Evolutionary conservation across 1,284 basidiomycete species (phyloP), one percentile per base, ranked within the genome.

Genomic region (Apiotrichum akiyoshidainum): DNA sequence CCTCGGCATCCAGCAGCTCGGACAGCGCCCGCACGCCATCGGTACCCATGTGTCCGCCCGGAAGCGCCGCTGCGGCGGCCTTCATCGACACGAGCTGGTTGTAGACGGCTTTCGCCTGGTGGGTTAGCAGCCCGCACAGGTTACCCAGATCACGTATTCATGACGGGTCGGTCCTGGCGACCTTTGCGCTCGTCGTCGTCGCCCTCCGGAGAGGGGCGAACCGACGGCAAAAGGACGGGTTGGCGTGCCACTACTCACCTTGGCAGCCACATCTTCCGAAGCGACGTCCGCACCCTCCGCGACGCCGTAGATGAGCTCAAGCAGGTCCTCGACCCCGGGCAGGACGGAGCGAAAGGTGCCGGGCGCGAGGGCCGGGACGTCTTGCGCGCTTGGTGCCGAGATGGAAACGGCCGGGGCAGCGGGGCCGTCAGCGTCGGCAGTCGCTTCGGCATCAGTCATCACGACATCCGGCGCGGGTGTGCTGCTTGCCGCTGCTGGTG

Each of bases 261-360:
- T 62, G 13, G 16, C n/a, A 0, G 52, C 55, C 17, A 62, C 58
- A 37, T 46, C 54, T 39, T 58, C 57, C 5, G 39, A 57, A 21
- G 41, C 44, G 16, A 46, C 42, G 5, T 22, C 50, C 11, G 40
- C 48, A 5, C 61, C 61, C 13, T 57, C 61, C 8, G 55, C 47
- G 9, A 63, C 12, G 9, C 52, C 47, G 42, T 59, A 63, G 31
- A 63, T 45, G 19, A 54, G 40, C 40, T 54, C 57, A 16, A 63
- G 52, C 6, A 63, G 37, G 40, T 63, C 61, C 55, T 59, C 61
- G 14, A 63, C 55, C 2, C 17, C 46, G 0, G 58, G 61, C 10
- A 63, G 58, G 31, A 57, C 46, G 31, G 61, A 59, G 6, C 55
- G 17, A 48, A 63, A 63, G 17, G 61, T 63, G 13, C 55, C 61